A percentile compares a stretch with the other conserved stretches of the same genome.
Conservation (phyloP, 495 filamentous ascomycete genomes). For the Opeltia flavorubescens region DNA sequence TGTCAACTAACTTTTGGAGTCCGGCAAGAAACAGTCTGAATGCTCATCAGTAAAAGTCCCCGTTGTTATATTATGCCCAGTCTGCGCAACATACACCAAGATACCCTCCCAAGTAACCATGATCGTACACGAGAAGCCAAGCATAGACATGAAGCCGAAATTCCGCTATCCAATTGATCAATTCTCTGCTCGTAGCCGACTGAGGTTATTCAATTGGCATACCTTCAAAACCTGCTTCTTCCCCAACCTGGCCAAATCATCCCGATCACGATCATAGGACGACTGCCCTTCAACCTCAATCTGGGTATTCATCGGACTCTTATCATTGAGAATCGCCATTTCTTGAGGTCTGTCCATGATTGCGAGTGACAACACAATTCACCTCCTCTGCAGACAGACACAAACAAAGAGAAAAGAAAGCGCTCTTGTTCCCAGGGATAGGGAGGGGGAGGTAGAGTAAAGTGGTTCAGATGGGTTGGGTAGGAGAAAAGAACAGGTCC, state of each 20-base stretch:
- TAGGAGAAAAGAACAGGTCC: no score
- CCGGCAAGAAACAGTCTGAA: constrained; percentile 6
- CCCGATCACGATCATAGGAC: neutral
- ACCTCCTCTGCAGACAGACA: no score
- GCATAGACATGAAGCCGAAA: constrained; percentile 30
- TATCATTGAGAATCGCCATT: neutral
- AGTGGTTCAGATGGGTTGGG: no score
- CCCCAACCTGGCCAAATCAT: constrained; percentile 27
- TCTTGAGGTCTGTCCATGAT: no score
- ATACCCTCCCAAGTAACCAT: constrained; percentile 31
- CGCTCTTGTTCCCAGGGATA: no score
- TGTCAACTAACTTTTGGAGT: constrained; percentile 4
- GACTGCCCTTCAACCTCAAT: neutral
- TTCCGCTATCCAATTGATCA: constrained; percentile 16
- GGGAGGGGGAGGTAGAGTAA: no score
- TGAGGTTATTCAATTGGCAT: neutral
- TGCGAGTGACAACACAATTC: no score
- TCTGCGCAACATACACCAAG: constrained; percentile 14
- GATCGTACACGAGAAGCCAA: constrained; percentile 29
- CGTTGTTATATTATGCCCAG: no score
- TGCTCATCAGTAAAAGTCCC: neutral
- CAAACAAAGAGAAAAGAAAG: no score
- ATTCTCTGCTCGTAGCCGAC: neutral
- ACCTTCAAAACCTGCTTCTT: constrained; percentile 30
- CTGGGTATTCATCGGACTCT: neutral